Percentiles rank a stretch among this genome's conserved stretches.
Evolutionary conservation across 106 monocot genomes (phyloP).

Genomic region (Phalaenopsis aphrodite): DNA sequence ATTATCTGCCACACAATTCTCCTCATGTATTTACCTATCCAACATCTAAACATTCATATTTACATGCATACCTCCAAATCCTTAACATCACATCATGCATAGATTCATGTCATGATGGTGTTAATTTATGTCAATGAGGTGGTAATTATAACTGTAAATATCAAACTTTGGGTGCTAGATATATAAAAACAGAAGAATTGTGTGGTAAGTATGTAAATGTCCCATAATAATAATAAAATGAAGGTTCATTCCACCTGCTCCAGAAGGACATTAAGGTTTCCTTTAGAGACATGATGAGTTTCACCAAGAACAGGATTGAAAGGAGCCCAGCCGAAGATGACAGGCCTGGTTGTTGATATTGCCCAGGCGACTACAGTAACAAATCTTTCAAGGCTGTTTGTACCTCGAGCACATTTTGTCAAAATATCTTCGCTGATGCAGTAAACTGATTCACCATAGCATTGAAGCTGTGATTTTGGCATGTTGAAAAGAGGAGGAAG

Average conservation of each 20-base stretch:
- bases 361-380: slow-evolving; percentile 73
- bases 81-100: no score
- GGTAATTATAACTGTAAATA: no score
- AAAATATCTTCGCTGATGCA: slow-evolving; percentile 54
- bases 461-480: slow-evolving; percentile 95
- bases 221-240: no score
- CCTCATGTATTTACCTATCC: no score
- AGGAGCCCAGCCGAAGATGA: slow-evolving; percentile 70
- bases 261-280: slow-evolving; percentile 71
- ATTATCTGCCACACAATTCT: no score
- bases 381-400: slow-evolving; percentile 62
- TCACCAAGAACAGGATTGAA: slow-evolving; percentile 94
- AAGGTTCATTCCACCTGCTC: slow-evolving; percentile 55
- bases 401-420: slow-evolving; percentile 40
- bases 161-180: no score
- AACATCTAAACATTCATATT: no score
- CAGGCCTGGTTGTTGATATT: slow-evolving; percentile 72
- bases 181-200: no score
- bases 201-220: no score
- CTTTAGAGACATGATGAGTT: slow-evolving; percentile 83
- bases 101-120: no score
- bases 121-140: no score
- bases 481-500: slow-evolving; percentile 87
- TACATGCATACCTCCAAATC: no score
- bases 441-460: slow-evolving; percentile 77